Percentiles rank a stretch among this genome's conserved stretches.
These are phyloP conservation scores for Syncephalastrum monosporum DNA, from an alignment of 371 early-diverging fungal genomes.

Conservation along the genomic window DNA sequence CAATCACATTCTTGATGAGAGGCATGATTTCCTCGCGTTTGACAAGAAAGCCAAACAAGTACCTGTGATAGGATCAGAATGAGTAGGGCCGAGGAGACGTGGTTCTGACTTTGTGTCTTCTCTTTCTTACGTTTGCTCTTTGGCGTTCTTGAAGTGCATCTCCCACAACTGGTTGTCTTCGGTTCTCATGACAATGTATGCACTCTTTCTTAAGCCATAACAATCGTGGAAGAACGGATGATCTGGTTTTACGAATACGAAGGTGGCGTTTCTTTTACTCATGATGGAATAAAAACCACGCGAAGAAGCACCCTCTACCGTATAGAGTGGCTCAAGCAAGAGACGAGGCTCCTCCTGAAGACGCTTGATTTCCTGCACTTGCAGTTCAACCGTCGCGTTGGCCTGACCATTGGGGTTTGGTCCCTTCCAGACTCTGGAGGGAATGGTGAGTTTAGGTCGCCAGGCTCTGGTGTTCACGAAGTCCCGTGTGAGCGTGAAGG, in stretches of 20 bases:
- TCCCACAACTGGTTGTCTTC: constrained; percentile 61
- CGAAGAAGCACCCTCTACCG: constrained; percentile 55
- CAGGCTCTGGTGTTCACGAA: constrained; percentile 4
- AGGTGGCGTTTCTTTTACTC: constrained; percentile 53
- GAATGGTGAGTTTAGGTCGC: background rate
- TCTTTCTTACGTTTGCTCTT: constrained; percentile 57
- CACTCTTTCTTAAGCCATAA: constrained; percentile 52
- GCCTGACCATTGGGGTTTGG: no score
- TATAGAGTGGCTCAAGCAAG: constrained; percentile 53
- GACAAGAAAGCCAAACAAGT: constrained; percentile 69
- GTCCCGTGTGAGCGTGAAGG: constrained; percentile 22
- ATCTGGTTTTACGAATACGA: constrained; percentile 66
- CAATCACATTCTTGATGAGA: constrained; percentile 52
- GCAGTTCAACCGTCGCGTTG: constrained; percentile 15
- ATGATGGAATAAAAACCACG: constrained; percentile 65
- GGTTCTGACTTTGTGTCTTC: background rate
- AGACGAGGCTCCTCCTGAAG: constrained; percentile 46
- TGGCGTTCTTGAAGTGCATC: constrained; percentile 68
- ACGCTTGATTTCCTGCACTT: constrained; percentile 24
- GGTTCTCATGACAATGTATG: constrained; percentile 52
- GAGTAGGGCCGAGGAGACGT: background rate
- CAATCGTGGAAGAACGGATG: constrained; percentile 54
- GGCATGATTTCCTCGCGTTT: constrained; percentile 56
- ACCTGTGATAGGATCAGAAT: constrained; percentile 9
- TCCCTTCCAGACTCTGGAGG: no score